These are phyloP conservation scores for Phoma sp. DNA, from an alignment of 2,329 filamentous ascomycete genomes.

Conservation along the genomic window DNA sequence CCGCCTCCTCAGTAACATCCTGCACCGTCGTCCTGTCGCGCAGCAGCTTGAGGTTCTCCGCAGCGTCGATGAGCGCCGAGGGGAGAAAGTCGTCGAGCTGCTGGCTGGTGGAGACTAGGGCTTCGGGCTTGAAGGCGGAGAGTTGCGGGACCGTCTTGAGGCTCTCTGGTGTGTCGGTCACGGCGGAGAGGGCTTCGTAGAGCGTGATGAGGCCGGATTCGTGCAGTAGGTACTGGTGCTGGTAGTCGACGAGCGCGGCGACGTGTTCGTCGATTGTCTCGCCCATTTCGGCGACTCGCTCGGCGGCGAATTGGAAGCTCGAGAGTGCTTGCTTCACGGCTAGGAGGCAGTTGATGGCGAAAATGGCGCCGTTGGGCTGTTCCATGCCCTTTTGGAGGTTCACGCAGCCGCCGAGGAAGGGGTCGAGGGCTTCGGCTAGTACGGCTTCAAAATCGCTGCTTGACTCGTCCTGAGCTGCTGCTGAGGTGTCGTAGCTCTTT, in stretches of 20 bases:
- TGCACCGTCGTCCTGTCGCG: constrained; percentile 75
- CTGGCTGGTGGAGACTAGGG: constrained; percentile 73
- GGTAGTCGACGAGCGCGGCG: constrained; percentile 67
- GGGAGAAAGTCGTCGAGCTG: constrained; percentile 88
- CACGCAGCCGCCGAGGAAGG: constrained; percentile 79
- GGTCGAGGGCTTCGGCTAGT: constrained; percentile 80
- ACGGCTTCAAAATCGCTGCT: constrained; percentile 77
- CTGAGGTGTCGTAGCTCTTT: constrained; percentile 84
- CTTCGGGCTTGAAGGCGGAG: constrained; percentile 63
- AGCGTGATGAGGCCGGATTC: constrained; percentile 76
- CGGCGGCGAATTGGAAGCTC: constrained; percentile 68
- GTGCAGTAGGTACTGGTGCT: constrained; percentile 74
- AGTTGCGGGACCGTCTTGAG: constrained; percentile 63
- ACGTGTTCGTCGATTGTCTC: constrained; percentile 62
- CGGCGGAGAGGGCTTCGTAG: constrained; percentile 61
- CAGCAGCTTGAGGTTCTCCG: constrained; percentile 77
- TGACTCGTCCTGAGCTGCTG: constrained; percentile 62
- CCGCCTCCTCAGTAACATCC: constrained; percentile 80
- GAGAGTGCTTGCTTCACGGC: constrained; percentile 63
- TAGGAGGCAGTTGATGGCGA: constrained; percentile 74
- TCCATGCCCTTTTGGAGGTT: constrained; percentile 69
- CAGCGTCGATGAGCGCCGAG: constrained; percentile 89
- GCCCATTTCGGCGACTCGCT: constrained; percentile 63
- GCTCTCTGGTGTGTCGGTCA: constrained; percentile 54
- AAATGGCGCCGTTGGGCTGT: constrained; percentile 68